phyloP scores from a whole-genome alignment of 2,329 filamentous ascomycete genomes.

The Chrysoporthe deuterocubensis region DNA sequence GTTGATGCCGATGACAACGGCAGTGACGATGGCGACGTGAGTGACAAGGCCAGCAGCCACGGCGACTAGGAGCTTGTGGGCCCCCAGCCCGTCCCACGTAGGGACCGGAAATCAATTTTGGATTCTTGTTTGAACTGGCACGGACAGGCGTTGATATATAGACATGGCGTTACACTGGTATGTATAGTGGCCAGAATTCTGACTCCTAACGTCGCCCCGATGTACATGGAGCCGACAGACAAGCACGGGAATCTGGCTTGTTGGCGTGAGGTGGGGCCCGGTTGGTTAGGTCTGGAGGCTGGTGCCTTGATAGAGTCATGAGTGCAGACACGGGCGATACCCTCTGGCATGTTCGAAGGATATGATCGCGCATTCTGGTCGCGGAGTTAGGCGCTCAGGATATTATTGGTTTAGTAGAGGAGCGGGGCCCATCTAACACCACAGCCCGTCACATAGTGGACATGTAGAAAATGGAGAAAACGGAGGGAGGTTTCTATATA shows the following conservation, averaged over 20 bases:
- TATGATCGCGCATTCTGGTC: not conserved
- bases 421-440: not conserved
- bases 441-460: not conserved
- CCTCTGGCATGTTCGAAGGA: not conserved
- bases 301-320: not conserved
- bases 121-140: not conserved
- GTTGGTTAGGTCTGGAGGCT: not conserved
- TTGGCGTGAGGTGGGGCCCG: not conserved
- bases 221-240: not conserved
- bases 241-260: not conserved
- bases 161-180: not conserved
- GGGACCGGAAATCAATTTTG: not conserved
- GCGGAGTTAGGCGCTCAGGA: not conserved
- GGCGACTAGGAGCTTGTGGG: conserved; percentile 12
- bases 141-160: not conserved
- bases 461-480: not conserved
- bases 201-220: not conserved
- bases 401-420: not conserved
- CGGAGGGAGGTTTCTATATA: not conserved
- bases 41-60: conserved; percentile 25
- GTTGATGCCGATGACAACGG: conserved; percentile 43
- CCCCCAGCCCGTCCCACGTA: not conserved
- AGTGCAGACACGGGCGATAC: conserved; percentile 3
- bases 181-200: not conserved
- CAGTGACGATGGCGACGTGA: conserved; percentile 41